Evolutionary conservation across 805 yeast species (phyloP), one percentile per base, ranked within the genome.

Genomic region (Saccharomycopsis sp.): DNA sequence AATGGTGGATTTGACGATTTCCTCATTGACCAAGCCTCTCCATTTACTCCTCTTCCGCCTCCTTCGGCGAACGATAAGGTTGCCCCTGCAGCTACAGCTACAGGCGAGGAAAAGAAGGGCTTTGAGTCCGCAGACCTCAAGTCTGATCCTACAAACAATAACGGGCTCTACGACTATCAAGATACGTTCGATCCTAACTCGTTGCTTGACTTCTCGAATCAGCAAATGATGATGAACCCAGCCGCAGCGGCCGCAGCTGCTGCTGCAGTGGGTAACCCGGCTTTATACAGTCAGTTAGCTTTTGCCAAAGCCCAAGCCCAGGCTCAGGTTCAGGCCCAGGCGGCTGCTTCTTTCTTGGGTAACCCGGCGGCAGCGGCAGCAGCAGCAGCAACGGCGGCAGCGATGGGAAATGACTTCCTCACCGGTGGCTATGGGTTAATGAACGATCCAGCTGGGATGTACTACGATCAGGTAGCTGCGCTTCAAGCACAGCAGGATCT

Each of bases 11-110:
- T 73, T 59, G 81, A 78, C 52, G 81, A 78, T 56, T 76, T 78
- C 55, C 65, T 80, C 53, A 78, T 80, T 47, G 83, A 80, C 62
- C 83, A 80, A 62, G 75, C 84, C 0, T 74, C 73, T 25, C 80
- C 81, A 0, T 69, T 75, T 57, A 74, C 75, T 34, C 77, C 73
- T 8, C 56, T 25, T 22, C 52, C 44, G 14, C 59, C 51, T 20
- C 53, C 54, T 2, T 38, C 44, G 3, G 53, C 47, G 15, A 9
- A 54, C 3, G 22, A 23, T 14, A 52, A 52, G 15, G n/a, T n/a
- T n/a, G n/a, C n/a, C n/a, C 54, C 38, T 12, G 17, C 25, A 15
- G 20, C 56, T 20, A 2, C 25, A 15, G 41, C 35, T 7, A 19
- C 19, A 3, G 53, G 12, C 23, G 35, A 34, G 14, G 19, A 14